Evolutionary conservation across 345 rosid genomes (phyloP).

Genomic region (Carallia brachiata): DNA sequence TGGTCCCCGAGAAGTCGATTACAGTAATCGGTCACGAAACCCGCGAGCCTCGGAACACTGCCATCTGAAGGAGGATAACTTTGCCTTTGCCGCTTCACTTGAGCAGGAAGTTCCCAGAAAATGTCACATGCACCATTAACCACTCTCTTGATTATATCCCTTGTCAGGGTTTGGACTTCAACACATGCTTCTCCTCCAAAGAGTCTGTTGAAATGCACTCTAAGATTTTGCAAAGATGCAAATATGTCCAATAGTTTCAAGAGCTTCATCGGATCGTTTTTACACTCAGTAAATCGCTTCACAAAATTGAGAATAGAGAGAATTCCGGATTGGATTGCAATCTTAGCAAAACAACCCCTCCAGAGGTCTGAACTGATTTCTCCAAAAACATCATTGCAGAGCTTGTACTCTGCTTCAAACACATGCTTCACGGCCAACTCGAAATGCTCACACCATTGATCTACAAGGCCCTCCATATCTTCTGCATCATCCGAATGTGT

Average conservation of each 20-base stretch:
- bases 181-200: conserved; percentile 51
- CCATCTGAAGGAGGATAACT: conserved; percentile 53
- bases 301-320: conserved; percentile 53
- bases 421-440: conserved; percentile 48
- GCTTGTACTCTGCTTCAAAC: conserved; percentile 43
- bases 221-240: conserved; percentile 47
- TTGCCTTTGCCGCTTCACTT: conserved; percentile 63
- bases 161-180: conserved; percentile 53
- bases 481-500: conserved; percentile 45
- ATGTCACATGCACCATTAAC: conserved; percentile 58
- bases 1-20: conserved; percentile 50
- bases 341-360: conserved; percentile 46
- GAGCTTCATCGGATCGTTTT: conserved; percentile 60
- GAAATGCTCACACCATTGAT: conserved; percentile 57
- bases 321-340: conserved; percentile 51
- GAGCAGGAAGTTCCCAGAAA: conserved; percentile 68
- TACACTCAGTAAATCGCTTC: conserved; percentile 49
- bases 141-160: conserved; percentile 56
- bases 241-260: conserved; percentile 64
- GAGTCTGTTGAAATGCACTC: conserved; percentile 60
- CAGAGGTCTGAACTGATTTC: conserved; percentile 32
- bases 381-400: conserved; percentile 48
- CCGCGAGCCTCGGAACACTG: conserved; percentile 58
- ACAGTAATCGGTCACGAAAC: conserved; percentile 64
- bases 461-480: conserved; percentile 38